Percentiles rank a stretch among this genome's conserved stretches.
Conservation (phyloP, 225 moss, liverwort and hornwort species). For the Sphagnum tenellum region DNA sequence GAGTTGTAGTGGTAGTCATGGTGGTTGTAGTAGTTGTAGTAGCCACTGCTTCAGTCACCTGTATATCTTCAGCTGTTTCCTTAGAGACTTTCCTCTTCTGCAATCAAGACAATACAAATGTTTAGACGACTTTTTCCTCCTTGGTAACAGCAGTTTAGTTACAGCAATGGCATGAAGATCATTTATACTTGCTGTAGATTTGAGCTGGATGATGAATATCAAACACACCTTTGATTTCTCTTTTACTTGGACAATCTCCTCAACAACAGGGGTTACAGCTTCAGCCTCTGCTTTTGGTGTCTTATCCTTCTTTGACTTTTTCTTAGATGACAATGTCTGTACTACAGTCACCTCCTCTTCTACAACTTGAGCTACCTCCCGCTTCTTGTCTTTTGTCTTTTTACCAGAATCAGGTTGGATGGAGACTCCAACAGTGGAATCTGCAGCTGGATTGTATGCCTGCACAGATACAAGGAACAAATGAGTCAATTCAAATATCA, state of each 20-base stretch:
- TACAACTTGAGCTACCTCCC: neutral
- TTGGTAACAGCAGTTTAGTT: too few species aligned
- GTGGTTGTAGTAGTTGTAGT: slow-evolving; percentile 10
- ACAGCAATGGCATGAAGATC: too few species aligned
- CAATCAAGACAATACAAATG: neutral
- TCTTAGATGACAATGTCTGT: neutral
- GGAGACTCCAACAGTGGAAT: slow-evolving; percentile 28
- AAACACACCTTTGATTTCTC: too few species aligned
- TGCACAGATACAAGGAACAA: neutral
- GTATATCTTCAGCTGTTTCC: slow-evolving; percentile 9
- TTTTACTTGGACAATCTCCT: neutral
- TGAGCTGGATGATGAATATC: too few species aligned
- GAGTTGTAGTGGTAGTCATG: too few species aligned
- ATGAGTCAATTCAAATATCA: too few species aligned
- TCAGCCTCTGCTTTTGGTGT: neutral
- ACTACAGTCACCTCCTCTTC: too few species aligned
- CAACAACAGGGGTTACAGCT: too few species aligned
- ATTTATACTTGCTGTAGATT: too few species aligned
- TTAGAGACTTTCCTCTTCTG: slow-evolving; percentile 36
- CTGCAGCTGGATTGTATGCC: slow-evolving; percentile 66
- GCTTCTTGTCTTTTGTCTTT: slow-evolving; percentile 8
- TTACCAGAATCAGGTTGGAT: too few species aligned
- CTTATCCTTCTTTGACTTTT: slow-evolving; percentile 7
- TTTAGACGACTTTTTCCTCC: too few species aligned
- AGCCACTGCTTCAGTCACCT: slow-evolving; percentile 15